Conservation (phyloP, 495 filamentous ascomycete species). For the Letharia columbiana region DNA sequence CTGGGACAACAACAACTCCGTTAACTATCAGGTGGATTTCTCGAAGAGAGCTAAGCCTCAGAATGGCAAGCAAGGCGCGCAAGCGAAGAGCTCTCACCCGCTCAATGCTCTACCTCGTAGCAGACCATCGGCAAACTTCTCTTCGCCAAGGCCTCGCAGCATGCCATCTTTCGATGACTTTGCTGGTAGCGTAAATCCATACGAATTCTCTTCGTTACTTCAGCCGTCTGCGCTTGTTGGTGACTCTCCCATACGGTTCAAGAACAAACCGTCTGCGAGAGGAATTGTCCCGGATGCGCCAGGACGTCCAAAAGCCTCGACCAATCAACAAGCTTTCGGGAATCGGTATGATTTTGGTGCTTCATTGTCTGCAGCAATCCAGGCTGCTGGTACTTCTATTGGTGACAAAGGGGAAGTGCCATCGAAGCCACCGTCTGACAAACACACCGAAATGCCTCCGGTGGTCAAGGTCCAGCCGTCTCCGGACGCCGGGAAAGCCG, state of each 20-base stretch:
- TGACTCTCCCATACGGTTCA: conserved; percentile 38
- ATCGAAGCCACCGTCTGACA: conserved; percentile 34
- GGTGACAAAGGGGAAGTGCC: conserved; percentile 20
- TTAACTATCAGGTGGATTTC: conserved; percentile 92
- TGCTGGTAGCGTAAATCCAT: conserved; percentile 38
- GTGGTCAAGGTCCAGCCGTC: conserved; percentile 1
- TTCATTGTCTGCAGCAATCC: conserved; percentile 77
- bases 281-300: conserved; percentile 38
- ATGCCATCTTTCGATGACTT: conserved; percentile 69
- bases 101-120: conserved; percentile 64
- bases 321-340: conserved; percentile 71
- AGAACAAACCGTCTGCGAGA: conserved; percentile 29
- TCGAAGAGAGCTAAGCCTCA: conserved; percentile 57
- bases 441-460: neutral
- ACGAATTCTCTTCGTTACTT: conserved; percentile 48
- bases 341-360: conserved; percentile 90
- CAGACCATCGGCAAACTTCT: conserved; percentile 47
- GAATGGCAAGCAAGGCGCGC: conserved; percentile 44
- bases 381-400: conserved; percentile 24
- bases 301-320: conserved; percentile 48
- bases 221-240: conserved; percentile 38
- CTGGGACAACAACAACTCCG: conserved; percentile 86
- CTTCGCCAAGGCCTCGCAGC: conserved; percentile 46
- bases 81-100: conserved; percentile 47
- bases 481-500: conserved; percentile 5